Evolutionary conservation across 2,329 filamentous ascomycete species (phyloP), one percentile per base, ranked within the genome.

Genomic region (Aspergillus japonicus): DNA sequence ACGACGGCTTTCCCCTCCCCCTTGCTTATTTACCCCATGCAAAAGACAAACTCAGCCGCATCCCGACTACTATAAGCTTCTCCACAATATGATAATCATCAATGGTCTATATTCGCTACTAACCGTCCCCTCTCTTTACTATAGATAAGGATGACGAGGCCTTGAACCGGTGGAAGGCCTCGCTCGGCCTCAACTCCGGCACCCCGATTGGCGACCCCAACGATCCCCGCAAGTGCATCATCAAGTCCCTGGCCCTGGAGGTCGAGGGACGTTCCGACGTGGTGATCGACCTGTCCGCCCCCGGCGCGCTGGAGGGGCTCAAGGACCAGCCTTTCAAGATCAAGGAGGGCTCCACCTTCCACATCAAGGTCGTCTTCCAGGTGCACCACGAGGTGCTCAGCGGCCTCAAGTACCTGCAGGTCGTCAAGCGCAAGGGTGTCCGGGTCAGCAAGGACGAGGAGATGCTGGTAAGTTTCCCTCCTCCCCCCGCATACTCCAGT

Each of bases 341-440:
- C 82, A 99, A 98, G 85, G 95, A 98, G 79, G 92, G 92, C 57
- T 87, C 89, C 69, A 89, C 87, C 69, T 99, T 98, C 82, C 91
- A 90, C 78, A 98, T 98, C 91, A 92, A 90, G 75, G 93, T 90
- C 60, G 86, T 87, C 63, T 99, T 98, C 85, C 90, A 93, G 81
- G 95, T 99, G 50, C 92, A 99, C 83, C 92, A 97, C 77, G 90
- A 98, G 79, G 94, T 99, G 67, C 85, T 98, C 57, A 95, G 91
- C 69, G 95, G 95, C 50, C 81, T 99, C 74, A 96, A 97, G 81
- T 99, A 98, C 77, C 86, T 99, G 59, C 95, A 99, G 81, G 85
- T 92, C 47, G 90, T 97, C 64, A 96, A 95, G 85, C 85, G 93
- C 69, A 92, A 92, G 83, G 90, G 91, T 57, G 84, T 98, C 75